Evolutionary conservation across 805 yeast species (phyloP).

Genomic region (Dipodascus geniculatus): DNA sequence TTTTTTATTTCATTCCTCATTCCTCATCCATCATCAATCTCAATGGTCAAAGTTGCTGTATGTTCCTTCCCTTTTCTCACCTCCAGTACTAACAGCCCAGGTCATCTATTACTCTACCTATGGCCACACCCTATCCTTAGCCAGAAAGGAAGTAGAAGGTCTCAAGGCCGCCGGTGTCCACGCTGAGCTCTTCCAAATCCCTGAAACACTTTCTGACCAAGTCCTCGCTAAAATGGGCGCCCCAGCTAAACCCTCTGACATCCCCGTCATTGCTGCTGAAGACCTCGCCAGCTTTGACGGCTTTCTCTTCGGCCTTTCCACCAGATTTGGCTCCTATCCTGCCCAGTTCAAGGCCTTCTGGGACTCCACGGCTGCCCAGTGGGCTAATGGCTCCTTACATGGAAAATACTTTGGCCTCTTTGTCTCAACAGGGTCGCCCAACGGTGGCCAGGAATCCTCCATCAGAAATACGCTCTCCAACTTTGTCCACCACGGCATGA

Average conservation of each 20-base stretch:
- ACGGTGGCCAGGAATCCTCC: constrained; percentile 78
- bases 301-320: constrained; percentile 73
- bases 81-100: background rate
- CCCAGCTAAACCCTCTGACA: constrained; percentile 32
- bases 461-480: constrained; percentile 49
- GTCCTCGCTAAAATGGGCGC: constrained; percentile 44
- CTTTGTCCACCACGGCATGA: constrained; percentile 70
- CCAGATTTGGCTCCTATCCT: constrained; percentile 74
- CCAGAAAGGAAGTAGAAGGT: constrained; percentile 58
- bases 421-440: constrained; percentile 60
- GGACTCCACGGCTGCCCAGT: constrained; percentile 68
- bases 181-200: constrained; percentile 63
- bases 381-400: constrained; percentile 62
- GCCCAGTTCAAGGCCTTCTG: constrained; percentile 69
- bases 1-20: background rate
- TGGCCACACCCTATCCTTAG: constrained; percentile 62
- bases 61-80: constrained; percentile 3
- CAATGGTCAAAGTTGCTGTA: constrained; percentile 13
- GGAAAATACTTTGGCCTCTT: constrained; percentile 71
- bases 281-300: constrained; percentile 64
- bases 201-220: constrained; percentile 60
- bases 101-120: constrained; percentile 62
- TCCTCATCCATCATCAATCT: background rate
- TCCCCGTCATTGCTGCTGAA: constrained; percentile 47
- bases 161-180: constrained; percentile 47